A percentile compares a stretch with the other conserved stretches of the same genome.
Conservation (phyloP, 371 early-diverging fungal species). For the Entomophthora muscae region DNA sequence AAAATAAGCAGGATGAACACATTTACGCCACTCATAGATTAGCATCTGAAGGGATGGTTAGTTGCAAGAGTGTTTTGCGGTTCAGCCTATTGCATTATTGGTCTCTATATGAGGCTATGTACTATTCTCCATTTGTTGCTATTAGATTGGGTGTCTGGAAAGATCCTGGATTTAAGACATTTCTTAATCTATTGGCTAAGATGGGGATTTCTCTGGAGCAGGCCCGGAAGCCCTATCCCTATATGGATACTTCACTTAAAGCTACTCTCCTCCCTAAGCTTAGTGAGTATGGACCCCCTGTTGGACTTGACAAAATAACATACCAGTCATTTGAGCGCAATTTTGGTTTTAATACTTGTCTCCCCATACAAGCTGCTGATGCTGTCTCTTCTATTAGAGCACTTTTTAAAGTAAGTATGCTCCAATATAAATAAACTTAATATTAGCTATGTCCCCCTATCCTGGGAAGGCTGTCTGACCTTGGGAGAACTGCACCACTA, state of each 20-base stretch:
- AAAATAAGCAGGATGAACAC: neutral
- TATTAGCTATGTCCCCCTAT: neutral
- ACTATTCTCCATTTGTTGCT: conserved; percentile 65
- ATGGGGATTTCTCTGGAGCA: conserved; percentile 37
- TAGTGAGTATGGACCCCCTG: neutral
- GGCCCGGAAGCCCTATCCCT: neutral
- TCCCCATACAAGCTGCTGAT: conserved; percentile 1
- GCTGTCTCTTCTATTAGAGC: conserved; percentile 1
- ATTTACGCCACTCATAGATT: neutral
- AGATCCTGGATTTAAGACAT: conserved; percentile 50
- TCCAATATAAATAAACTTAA: neutral
- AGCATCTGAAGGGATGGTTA: neutral
- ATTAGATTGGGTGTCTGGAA: conserved; percentile 74
- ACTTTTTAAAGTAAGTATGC: neutral
- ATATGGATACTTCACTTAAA: neutral
- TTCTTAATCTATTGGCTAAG: conserved; percentile 64
- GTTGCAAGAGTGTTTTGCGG: neutral
- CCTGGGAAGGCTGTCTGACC: neutral
- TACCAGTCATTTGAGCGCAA: neutral
- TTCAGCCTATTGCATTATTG: conserved; percentile 47
- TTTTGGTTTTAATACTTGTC: neutral
- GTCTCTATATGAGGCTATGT: conserved; percentile 75
- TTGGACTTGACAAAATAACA: neutral
- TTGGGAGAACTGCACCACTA: neutral
- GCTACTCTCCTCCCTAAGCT: neutral